phyloP scores from a whole-genome alignment of 2,329 filamentous ascomycete genomes.

The Fusarium musae region DNA sequence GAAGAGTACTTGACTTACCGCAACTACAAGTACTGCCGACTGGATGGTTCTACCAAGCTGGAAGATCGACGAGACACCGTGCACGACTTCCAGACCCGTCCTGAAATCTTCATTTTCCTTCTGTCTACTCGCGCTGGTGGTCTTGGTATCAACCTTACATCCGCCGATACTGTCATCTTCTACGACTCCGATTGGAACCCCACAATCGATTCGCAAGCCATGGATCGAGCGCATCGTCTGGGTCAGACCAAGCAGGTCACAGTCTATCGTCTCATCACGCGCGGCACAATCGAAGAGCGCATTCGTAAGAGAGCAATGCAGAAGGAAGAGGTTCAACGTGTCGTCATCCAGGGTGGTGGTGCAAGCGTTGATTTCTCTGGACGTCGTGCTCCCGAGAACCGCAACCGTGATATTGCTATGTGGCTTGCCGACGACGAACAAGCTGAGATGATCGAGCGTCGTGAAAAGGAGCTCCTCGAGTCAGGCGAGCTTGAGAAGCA shows the following conservation, averaged over 20 bases:
- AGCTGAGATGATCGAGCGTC: slow-evolving; percentile 90
- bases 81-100: slow-evolving; percentile 92
- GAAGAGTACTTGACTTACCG: slow-evolving; percentile 98
- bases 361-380: slow-evolving; percentile 97
- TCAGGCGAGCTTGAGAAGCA: slow-evolving; percentile 74
- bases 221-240: slow-evolving; percentile 98
- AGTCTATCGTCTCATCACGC: slow-evolving; percentile 96
- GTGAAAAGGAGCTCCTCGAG: slow-evolving; percentile 86
- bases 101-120: slow-evolving; percentile 97
- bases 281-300: slow-evolving; percentile 96
- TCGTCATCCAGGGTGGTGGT: slow-evolving; percentile 93
- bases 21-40: slow-evolving; percentile 97
- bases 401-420: slow-evolving; percentile 98
- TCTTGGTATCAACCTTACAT: slow-evolving; percentile 96
- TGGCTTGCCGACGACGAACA: slow-evolving; percentile 99
- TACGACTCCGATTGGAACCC: slow-evolving; percentile 99
- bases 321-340: slow-evolving; percentile 98
- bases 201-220: slow-evolving; percentile 97
- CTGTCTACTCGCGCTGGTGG: slow-evolving; percentile 96
- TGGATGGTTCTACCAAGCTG: slow-evolving; percentile 96
- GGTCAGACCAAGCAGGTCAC: slow-evolving; percentile 96
- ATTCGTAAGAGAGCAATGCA: slow-evolving; percentile 97
- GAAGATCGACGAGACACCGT: slow-evolving; percentile 98
- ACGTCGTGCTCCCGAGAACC: slow-evolving; percentile 84
- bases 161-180: slow-evolving; percentile 98